phyloP scores from a whole-genome alignment of 2,329 filamentous ascomycete genomes.

The Xylaria sp. region DNA sequence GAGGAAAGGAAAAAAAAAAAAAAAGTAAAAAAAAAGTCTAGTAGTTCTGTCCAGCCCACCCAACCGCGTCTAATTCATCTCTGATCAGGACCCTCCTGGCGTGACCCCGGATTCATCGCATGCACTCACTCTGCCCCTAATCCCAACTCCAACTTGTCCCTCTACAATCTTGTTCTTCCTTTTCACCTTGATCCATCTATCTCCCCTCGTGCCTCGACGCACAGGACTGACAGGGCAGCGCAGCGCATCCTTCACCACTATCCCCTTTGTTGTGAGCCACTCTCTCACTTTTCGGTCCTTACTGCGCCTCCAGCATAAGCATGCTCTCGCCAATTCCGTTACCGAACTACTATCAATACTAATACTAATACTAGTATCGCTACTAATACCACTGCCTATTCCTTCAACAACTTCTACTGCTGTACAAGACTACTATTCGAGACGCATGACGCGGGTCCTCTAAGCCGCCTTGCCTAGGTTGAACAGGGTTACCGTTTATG shows the following conservation, averaged over 20 bases:
- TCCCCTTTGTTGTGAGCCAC: constrained; percentile 16
- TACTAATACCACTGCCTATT: not conserved
- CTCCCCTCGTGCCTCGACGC: constrained; percentile 9
- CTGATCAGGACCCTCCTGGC: not conserved
- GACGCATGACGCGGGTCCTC: constrained; percentile 36
- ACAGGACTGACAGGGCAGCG: constrained; percentile 12
- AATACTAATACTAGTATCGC: not conserved
- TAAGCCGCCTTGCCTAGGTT: constrained; percentile 30
- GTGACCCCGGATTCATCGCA: constrained; percentile 21
- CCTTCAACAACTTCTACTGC: not conserved
- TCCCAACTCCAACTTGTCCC: constrained; percentile 12
- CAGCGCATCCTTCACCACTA: not conserved
- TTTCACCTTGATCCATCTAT: not conserved
- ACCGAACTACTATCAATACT: not conserved
- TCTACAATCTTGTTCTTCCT: constrained; percentile 8
- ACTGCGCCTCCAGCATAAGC: constrained; percentile 13
- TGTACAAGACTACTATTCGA: constrained; percentile 5
- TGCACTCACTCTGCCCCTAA: constrained; percentile 20
- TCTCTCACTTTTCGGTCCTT: constrained; percentile 10
- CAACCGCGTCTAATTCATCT: constrained; percentile 1
- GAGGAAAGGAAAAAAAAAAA: constrained; percentile 9
- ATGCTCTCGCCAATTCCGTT: not conserved
- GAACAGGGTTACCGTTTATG: constrained; percentile 27
- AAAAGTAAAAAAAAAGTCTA: constrained; percentile 8
- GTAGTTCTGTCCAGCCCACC: too few relatives aligned